These are phyloP conservation scores for Paramecium tetraurelia DNA, from an alignment of 73 alveolate genomes.

Conservation along the genomic window DNA sequence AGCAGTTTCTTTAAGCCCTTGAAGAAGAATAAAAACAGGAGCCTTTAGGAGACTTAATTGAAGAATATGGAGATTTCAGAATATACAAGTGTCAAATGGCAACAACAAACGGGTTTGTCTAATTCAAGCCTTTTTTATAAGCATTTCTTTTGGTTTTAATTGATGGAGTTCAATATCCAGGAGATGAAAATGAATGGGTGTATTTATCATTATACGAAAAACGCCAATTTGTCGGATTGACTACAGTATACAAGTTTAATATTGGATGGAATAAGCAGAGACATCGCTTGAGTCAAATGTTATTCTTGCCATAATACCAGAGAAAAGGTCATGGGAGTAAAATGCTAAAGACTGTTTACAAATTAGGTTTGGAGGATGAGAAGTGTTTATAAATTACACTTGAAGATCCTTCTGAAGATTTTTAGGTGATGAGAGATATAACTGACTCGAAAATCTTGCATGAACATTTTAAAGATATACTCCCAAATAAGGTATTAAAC, in stretches of 20 bases:
- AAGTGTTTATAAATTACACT: conserved; percentile 9
- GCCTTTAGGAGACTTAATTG: conserved; percentile 9
- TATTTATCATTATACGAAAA: background rate
- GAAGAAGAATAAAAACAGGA: background rate
- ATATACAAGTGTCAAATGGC: background rate
- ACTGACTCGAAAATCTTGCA: background rate
- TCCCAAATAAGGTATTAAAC: background rate
- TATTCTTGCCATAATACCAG: background rate
- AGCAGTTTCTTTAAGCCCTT: background rate
- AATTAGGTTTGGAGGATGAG: background rate
- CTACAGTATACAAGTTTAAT: background rate
- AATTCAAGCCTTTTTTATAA: conserved; percentile 4
- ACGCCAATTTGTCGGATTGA: background rate
- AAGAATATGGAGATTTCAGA: background rate
- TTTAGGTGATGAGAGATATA: conserved; percentile 46
- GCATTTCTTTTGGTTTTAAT: conserved; percentile 11
- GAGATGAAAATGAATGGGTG: background rate
- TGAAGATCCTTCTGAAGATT: conserved; percentile 55
- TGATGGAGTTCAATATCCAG: conserved; percentile 42
- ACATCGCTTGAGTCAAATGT: conserved; percentile 18
- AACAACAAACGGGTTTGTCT: background rate
- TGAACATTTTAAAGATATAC: background rate
- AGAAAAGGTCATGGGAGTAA: conserved; percentile 3
- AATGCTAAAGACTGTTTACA: background rate
- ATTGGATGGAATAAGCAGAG: background rate